Conservation (phyloP, 345 rosid genomes). For the Psidium friedrichsthalianum region DNA sequence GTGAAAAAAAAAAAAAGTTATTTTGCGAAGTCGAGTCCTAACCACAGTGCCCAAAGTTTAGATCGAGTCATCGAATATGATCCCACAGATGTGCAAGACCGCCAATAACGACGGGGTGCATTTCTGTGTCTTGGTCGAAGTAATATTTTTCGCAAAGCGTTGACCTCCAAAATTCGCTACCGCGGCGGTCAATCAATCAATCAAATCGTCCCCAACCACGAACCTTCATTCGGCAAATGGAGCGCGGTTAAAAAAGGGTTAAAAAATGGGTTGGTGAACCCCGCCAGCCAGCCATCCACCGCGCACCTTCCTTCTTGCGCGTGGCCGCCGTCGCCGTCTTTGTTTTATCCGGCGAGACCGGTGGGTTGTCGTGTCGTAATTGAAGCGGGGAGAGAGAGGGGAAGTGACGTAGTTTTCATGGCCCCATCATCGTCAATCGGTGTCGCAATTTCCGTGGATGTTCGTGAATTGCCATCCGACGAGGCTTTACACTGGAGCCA, state of each 20-base stretch:
- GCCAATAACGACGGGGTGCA: no score
- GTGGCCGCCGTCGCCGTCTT: neutral
- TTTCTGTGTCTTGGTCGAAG: no score
- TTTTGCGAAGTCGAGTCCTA: neutral
- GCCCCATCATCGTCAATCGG: rapidly evolving
- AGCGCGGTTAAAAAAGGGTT: no score
- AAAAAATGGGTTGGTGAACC: neutral
- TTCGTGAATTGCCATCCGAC: neutral
- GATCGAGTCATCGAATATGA: no score
- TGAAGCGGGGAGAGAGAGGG: neutral
- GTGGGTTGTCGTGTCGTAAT: neutral
- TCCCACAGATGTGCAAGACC: no score
- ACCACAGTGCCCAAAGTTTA: no score
- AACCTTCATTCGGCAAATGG: no score
- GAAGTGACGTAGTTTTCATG: neutral
- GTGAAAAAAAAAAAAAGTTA: no score
- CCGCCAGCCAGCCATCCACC: neutral
- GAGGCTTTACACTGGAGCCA: neutral
- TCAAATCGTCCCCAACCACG: no score
- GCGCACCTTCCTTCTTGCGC: neutral
- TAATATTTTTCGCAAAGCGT: no score
- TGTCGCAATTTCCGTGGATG: neutral
- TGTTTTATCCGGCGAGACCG: neutral
- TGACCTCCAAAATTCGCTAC: no score
- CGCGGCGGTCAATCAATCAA: no score